A percentile compares a stretch with the other conserved stretches of the same genome.
phyloP scores from a whole-genome alignment of 345 rosid genomes.

The Dimocarpus longan region DNA sequence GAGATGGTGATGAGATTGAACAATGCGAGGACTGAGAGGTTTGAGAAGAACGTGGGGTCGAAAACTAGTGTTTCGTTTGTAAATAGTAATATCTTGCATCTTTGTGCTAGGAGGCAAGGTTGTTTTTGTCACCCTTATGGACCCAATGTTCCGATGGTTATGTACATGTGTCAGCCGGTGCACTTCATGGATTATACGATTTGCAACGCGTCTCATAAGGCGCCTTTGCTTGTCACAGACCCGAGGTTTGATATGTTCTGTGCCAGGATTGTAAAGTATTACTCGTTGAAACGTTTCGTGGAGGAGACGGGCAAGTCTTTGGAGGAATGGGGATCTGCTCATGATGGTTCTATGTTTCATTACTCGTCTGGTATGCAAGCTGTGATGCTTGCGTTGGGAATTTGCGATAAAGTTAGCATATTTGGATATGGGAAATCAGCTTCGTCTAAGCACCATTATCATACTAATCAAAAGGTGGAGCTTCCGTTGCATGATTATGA shows the following conservation, averaged over 20 bases:
- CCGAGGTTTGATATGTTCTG: constrained; percentile 82
- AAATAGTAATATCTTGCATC: constrained; percentile 85
- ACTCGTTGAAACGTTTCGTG: constrained; percentile 66
- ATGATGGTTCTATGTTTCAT: constrained; percentile 81
- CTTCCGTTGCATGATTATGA: constrained; percentile 78
- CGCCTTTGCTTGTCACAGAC: constrained; percentile 74
- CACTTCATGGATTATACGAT: constrained; percentile 79
- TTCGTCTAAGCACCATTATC: constrained; percentile 78
- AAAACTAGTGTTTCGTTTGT: constrained; percentile 79
- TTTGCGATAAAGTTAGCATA: constrained; percentile 75
- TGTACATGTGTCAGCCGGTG: constrained; percentile 85
- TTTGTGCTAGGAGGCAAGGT: constrained; percentile 59
- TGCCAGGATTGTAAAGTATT: constrained; percentile 76
- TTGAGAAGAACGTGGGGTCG: constrained; percentile 61
- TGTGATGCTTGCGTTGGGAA: constrained; percentile 73
- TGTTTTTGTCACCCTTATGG: constrained; percentile 94
- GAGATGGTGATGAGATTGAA: constrained; percentile 83
- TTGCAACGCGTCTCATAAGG: constrained; percentile 59
- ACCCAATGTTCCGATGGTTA: constrained; percentile 54
- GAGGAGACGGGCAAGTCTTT: constrained; percentile 50
- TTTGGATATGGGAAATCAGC: constrained; percentile 86
- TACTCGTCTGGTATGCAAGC: constrained; percentile 97
- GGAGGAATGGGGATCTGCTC: constrained; percentile 63
- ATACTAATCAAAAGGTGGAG: constrained; percentile 87
- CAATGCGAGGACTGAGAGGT: constrained; percentile 67